Conservation (phyloP, 148 eudicot species). For the Camellia japonica region DNA sequence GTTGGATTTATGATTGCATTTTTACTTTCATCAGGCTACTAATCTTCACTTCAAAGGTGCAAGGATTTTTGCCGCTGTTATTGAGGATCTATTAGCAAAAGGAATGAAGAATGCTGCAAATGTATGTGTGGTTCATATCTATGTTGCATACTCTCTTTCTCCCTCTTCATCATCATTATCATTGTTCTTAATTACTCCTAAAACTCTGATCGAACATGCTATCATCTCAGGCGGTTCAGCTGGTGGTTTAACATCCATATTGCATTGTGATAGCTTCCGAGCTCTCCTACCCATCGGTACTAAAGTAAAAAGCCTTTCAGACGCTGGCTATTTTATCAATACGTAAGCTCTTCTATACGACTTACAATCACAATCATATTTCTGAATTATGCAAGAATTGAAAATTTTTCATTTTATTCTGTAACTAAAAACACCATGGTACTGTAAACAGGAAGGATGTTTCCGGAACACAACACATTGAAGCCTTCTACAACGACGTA, state of each 20-base stretch:
- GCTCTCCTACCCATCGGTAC: constrained; percentile 63
- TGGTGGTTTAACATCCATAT: constrained; percentile 88
- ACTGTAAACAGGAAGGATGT: constrained; percentile 54
- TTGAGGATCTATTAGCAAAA: constrained; percentile 71
- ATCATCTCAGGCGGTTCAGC: constrained; percentile 96
- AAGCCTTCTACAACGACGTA: constrained; percentile 57
- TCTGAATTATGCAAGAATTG: not conserved
- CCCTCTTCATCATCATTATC: not conserved
- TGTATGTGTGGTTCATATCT: constrained; percentile 30
- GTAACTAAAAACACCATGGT: not conserved
- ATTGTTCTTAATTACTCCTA: constrained; percentile 17
- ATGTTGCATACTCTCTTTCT: not conserved
- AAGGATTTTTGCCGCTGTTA: constrained; percentile 71
- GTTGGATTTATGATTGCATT: constrained; percentile 2
- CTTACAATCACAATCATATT: not conserved
- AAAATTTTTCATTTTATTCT: not conserved
- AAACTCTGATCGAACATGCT: constrained; percentile 31
- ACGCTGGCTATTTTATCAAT: constrained; percentile 87
- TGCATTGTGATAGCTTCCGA: constrained; percentile 85
- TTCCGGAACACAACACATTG: constrained; percentile 55
- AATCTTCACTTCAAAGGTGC: constrained; percentile 85
- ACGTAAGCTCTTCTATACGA: constrained; percentile 42
- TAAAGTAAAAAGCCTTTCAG: constrained; percentile 79
- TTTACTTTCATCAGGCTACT: constrained; percentile 38
- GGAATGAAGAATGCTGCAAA: constrained; percentile 79